phyloP scores from a whole-genome alignment of 1,284 basidiomycete species.

The Cerioporus squamosus region DNA sequence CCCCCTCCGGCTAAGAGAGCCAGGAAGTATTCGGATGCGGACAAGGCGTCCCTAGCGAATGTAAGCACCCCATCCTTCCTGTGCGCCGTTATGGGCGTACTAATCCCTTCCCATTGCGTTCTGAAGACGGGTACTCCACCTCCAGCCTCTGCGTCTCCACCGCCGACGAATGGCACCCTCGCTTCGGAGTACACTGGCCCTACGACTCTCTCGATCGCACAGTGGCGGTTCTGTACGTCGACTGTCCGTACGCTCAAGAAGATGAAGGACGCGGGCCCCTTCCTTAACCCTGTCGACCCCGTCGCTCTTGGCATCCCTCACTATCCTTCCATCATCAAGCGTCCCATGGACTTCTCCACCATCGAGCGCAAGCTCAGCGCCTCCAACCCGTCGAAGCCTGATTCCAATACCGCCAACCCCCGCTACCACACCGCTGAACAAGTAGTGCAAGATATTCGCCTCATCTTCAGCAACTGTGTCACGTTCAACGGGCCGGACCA shows the following conservation, averaged over 20 bases:
- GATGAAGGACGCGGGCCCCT: conserved; percentile 82
- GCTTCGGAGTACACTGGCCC: conserved; percentile 29
- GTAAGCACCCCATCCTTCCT: conserved; percentile 55
- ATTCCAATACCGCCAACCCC: conserved; percentile 68
- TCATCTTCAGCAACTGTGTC: conserved; percentile 88
- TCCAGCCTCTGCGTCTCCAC: conserved; percentile 41
- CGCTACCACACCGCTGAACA: conserved; percentile 78
- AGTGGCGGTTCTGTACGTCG: conserved; percentile 84
- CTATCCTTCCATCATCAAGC: conserved; percentile 86
- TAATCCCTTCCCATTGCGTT: conserved; percentile 47
- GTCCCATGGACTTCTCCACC: conserved; percentile 96
- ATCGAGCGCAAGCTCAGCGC: conserved; percentile 87
- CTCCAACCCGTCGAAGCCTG: conserved; percentile 80
- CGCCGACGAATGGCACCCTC: conserved; percentile 23
- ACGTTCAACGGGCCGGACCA: conserved; percentile 96
- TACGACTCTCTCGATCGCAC: conserved; percentile 58
- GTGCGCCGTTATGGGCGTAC: conserved; percentile 58
- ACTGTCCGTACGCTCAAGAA: conserved; percentile 88
- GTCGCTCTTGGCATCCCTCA: conserved; percentile 90
- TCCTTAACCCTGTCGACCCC: conserved; percentile 90
- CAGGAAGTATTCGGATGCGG: conserved; percentile 56
- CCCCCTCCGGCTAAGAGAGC: conserved; percentile 75
- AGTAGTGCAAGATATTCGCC: conserved; percentile 81
- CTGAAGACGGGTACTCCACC: conserved; percentile 76
- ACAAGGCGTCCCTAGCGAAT: conserved; percentile 59